These are phyloP conservation scores for Ogataea populi-albae DNA, from an alignment of 805 yeast genomes.

Conservation along the genomic window DNA sequence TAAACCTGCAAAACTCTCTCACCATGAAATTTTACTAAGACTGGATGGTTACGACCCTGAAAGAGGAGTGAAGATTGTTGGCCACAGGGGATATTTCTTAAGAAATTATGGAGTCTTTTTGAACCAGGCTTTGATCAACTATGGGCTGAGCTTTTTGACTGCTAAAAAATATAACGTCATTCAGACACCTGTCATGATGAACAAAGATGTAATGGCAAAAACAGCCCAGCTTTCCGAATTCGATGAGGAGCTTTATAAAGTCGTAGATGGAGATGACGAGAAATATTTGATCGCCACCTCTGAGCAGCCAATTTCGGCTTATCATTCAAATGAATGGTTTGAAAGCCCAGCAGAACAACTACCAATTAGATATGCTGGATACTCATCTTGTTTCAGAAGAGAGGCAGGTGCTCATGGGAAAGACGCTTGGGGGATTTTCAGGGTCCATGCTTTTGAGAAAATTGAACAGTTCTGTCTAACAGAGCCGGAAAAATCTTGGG, in stretches of 20 bases:
- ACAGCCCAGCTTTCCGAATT: conserved; percentile 98
- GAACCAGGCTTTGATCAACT: conserved; percentile 96
- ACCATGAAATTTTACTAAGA: conserved; percentile 91
- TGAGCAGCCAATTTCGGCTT: conserved; percentile 98
- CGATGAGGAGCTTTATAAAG: conserved; percentile 97
- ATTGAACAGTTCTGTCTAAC: conserved; percentile 94
- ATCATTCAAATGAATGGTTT: conserved; percentile 97
- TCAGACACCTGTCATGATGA: conserved; percentile 99
- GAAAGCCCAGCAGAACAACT: conserved; percentile 96
- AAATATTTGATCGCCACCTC: conserved; percentile 97
- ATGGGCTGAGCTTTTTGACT: conserved; percentile 83
- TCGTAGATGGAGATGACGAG: conserved; percentile 94
- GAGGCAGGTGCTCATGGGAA: conserved; percentile 99
- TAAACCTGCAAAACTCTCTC: conserved; percentile 76
- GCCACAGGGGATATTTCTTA: conserved; percentile 97
- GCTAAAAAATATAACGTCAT: conserved; percentile 75
- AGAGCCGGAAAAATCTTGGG: conserved; percentile 98
- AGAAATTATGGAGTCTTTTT: conserved; percentile 94
- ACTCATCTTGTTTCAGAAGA: conserved; percentile 97
- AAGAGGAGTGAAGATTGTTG: conserved; percentile 95
- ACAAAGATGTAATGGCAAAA: conserved; percentile 98
- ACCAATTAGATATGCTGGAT: conserved; percentile 96
- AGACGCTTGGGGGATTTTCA: conserved; percentile 99
- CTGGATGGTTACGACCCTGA: conserved; percentile 98
- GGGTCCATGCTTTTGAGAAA: conserved; percentile 98